Conservation (phyloP, 179 eudicot genomes). For the Heliamphora pulchella region DNA sequence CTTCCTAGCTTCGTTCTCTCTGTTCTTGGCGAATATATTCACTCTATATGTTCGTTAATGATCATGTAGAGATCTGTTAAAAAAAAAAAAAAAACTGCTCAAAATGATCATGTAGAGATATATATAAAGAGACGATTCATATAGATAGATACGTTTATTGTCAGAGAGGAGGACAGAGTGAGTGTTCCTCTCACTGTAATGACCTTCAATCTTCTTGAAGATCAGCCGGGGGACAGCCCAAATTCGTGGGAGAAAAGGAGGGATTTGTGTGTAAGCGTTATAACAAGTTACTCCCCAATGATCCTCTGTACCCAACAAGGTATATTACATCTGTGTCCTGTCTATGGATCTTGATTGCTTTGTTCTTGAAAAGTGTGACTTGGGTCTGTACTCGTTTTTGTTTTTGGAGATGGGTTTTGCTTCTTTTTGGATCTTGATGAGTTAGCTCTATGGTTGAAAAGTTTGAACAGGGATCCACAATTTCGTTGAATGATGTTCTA, state of each 20-base stretch:
- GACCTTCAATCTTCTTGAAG: conserved; percentile 92
- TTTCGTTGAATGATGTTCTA: not conserved
- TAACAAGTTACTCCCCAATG: conserved; percentile 81
- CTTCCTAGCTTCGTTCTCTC: too few species aligned
- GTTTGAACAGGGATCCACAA: not conserved
- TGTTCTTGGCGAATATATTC: not conserved
- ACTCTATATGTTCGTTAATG: not conserved
- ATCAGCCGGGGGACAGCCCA: conserved; percentile 66
- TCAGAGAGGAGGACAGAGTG: conserved; percentile 36
- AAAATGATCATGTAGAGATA: not conserved
- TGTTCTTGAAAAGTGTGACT: conserved; percentile 13
- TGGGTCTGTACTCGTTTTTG: conserved; percentile 1
- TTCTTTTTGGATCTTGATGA: conserved; percentile 2
- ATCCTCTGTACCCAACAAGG: conserved; percentile 97
- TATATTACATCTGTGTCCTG: conserved; percentile 8
- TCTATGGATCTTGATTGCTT: conserved; percentile 7
- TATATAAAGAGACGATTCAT: not conserved
- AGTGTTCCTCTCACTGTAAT: conserved; percentile 77
- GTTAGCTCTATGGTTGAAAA: not conserved
- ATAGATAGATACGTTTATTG: not conserved
- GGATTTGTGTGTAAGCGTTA: conserved; percentile 77
- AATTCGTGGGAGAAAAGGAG: conserved; percentile 89
- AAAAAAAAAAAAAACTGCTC: not conserved
- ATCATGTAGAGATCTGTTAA: not conserved
- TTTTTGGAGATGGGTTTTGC: not conserved